Base-by-base conservation (phyloP, 805 yeast species). In the Kazachstania bromeliacearum region DNA sequence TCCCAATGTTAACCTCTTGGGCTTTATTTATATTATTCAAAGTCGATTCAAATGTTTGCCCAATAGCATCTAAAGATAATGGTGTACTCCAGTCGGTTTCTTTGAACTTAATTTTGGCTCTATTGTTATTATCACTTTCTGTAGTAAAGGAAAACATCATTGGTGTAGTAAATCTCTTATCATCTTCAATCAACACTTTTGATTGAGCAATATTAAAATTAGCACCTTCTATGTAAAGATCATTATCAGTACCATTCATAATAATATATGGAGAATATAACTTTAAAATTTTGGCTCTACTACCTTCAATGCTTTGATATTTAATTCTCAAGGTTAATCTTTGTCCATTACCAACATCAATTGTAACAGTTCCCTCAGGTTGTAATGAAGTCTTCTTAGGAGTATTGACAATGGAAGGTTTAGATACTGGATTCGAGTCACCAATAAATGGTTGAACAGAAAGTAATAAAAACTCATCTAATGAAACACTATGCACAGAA, bases 181-280 rank as follows among this genome's bases (percentile, higher is more conserved):
- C 62, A 20, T 48, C 49, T 18, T 50, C 53, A 15, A 40, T 35
- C 7, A 48, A 36, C 2, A 73, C 65, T 10, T 54, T 55, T 0
- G 83, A 72, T 14, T 62, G 56, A 30, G 77, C 61, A 12, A 70
- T 61, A 51, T 80, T 83, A 19, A 63, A 48, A 10, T 70, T 66
- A 23, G 77, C 77, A 34, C 74, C 79, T 41, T 68, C 63, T 12
- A 87, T 57, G 32, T 64, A 67, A 10, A 92, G 43, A 44, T 75
- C 75, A 41, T 69, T 71, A 2, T 83, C 88, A 0, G 95, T 85
- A 48, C 82, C 68, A 57, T 92, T 94, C 43, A 88, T 64, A 13
- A 92, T 63, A 31, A 92, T 67, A 51, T 89, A 92, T 0, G 96
- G 96, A 0, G 95, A 66, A 51, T 75, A 85, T n/a, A 92, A 66